phyloP scores from a whole-genome alignment of 768 basidiomycete genomes.

The Dentipellis sp. region DNA sequence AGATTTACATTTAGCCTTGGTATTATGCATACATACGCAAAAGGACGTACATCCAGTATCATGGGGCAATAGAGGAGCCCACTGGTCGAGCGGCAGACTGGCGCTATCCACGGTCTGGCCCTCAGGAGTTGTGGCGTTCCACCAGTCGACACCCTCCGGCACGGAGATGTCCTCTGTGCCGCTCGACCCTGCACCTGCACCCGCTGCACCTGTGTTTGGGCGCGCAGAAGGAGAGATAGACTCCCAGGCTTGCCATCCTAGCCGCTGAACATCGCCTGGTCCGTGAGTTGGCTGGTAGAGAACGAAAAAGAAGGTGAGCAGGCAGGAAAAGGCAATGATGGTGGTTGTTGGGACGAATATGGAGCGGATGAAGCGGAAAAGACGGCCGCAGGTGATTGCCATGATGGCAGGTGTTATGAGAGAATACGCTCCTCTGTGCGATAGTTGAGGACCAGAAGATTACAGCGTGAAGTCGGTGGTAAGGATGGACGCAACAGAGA shows the following conservation, averaged over 20 bases:
- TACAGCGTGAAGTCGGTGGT: no score
- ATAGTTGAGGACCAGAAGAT: no score
- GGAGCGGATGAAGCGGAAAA: conserved; percentile 44
- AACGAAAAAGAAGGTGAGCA: conserved; percentile 71
- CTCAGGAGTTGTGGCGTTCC: conserved; percentile 42
- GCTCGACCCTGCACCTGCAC: conserved; percentile 12
- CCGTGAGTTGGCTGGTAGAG: conserved; percentile 74
- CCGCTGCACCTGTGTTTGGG: conserved; percentile 10
- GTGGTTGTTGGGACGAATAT: conserved; percentile 51
- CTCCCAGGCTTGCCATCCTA: conserved; percentile 92
- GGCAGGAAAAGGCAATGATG: conserved; percentile 55
- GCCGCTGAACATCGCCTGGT: conserved; percentile 56
- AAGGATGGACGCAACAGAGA: no score
- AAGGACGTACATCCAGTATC: conserved; percentile 59
- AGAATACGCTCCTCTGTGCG: no score
- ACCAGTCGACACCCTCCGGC: conserved; percentile 49
- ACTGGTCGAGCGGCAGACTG: conserved; percentile 71
- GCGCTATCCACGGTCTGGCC: conserved; percentile 40
- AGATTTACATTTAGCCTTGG: not conserved
- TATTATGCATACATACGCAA: not conserved
- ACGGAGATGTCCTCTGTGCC: not conserved
- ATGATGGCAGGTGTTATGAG: conserved; percentile 9
- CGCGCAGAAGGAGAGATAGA: conserved; percentile 30
- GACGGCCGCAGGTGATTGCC: conserved; percentile 20
- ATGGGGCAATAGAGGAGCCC: conserved; percentile 69